Base-by-base conservation (phyloP, 2,329 filamentous ascomycete genomes). In the Cladophialophora immunda region DNA sequence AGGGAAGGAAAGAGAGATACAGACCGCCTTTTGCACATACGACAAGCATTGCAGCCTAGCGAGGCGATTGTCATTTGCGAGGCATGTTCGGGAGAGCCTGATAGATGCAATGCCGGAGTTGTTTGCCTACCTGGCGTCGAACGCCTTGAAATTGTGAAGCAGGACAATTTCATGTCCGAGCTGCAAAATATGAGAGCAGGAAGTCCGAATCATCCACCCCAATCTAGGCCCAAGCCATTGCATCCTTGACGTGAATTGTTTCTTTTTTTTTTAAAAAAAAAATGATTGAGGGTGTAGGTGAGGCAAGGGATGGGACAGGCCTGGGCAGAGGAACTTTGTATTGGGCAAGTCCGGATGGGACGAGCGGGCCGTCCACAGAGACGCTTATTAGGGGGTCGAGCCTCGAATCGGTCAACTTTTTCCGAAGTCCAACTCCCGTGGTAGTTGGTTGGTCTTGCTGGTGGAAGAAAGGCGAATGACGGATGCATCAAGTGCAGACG, bases 401-500 rank as follows among this genome's bases (percentile, higher is more conserved):
- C n/a, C 19, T 4, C n/a, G 41, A 47, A 19, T 19, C n/a, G 38
- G 38, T 19, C 45, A 27, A 27, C 22, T 11, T 50, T 50, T 50
- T 50, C 45, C 45, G 45, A 25, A 50, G 45, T 50, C 11, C 45
- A 50, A 27, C 45, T 50, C 45, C 19, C 19, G n/a, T 22, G n/a
- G 22, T 25, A 7, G 38, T n/a, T 41, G 45, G 45, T 27, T 27
- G 45, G 22, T 25, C 22, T 25, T 15, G 45, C 45, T 15, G 4
- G 45, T 8, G 19, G 11, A 4, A 22, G 11, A 50, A 50, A 25
- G 45, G 45, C 19, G 45, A 50, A 50, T 50, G 45, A 50, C 45
- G 19, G 45, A 50, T 15, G 45, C 22, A 50, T 50, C 45, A 50
- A 50, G 45, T 50, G 45, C 22, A 50, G 45, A 50, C 6, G 45